Percentiles rank a stretch among this genome's conserved stretches.
Conservation (phyloP, 306 rosid genomes). For the Clitoria ternatea region DNA sequence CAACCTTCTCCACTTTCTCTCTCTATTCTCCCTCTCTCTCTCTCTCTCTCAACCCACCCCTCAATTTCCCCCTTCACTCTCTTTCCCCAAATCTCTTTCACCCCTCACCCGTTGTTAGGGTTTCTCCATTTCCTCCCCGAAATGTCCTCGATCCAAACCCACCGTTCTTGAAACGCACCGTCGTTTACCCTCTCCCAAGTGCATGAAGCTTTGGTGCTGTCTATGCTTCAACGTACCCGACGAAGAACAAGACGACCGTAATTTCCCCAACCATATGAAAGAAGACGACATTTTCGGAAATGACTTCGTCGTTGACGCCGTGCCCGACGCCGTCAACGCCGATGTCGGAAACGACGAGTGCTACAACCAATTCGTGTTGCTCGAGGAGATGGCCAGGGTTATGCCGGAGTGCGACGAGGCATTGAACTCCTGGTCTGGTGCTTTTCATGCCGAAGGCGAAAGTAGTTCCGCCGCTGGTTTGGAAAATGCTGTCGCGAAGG, state of each 20-base stretch:
- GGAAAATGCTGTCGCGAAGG: slow-evolving; percentile 28
- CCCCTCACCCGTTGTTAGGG: slow-evolving; percentile 46
- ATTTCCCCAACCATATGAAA: slow-evolving; percentile 25
- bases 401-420: slow-evolving; percentile 20
- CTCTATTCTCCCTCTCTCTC: background rate
- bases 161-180: slow-evolving; percentile 38
- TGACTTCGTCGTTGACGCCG: slow-evolving; percentile 2
- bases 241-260: slow-evolving; percentile 32
- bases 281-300: slow-evolving; percentile 40
- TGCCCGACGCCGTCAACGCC: background rate
- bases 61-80: background rate
- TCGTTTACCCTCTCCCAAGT: too few species aligned
- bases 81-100: background rate
- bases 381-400: slow-evolving; percentile 44
- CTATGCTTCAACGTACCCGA: slow-evolving; percentile 65
- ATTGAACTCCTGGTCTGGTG: slow-evolving; percentile 30
- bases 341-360: slow-evolving; percentile 24
- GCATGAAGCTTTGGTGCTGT: slow-evolving; percentile 83
- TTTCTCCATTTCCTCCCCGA: slow-evolving; percentile 29
- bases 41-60: background rate
- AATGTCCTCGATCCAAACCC: slow-evolving; percentile 62
- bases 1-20: background rate
- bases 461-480: slow-evolving; percentile 43
- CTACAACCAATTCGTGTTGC: slow-evolving; percentile 29
- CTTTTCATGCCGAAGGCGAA: slow-evolving; percentile 55